These are phyloP conservation scores for Teunomyces barrocoloradensis DNA, from an alignment of 805 yeast species.

Conservation along the genomic window DNA sequence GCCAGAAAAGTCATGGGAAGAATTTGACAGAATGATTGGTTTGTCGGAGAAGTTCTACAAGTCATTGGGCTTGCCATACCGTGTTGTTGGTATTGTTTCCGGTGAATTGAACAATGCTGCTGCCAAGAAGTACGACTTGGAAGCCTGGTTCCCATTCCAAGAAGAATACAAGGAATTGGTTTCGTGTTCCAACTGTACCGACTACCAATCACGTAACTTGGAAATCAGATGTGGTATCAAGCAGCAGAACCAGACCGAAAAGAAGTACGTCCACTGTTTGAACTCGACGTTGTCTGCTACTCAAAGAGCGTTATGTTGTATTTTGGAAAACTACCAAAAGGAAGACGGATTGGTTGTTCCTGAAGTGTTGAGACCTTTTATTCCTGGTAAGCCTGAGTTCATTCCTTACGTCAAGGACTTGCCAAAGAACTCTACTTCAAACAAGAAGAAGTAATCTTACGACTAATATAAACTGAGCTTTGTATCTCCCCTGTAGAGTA, in stretches of 20 bases:
- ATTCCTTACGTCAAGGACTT: slow-evolving; percentile 86
- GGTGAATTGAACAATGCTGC: slow-evolving; percentile 99
- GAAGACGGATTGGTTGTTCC: slow-evolving; percentile 93
- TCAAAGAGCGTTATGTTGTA: slow-evolving; percentile 96
- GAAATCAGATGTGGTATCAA: slow-evolving; percentile 99
- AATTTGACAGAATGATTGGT: slow-evolving; percentile 93
- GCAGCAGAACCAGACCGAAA: slow-evolving; percentile 90
- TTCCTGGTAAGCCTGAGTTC: slow-evolving; percentile 98
- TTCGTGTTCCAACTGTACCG: slow-evolving; percentile 98
- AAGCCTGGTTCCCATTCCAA: slow-evolving; percentile 99
- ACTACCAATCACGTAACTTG: slow-evolving; percentile 96
- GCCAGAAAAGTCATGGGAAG: slow-evolving; percentile 97
- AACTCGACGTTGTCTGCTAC: slow-evolving; percentile 97
- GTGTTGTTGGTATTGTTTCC: slow-evolving; percentile 96
- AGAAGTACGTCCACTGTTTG: slow-evolving; percentile 97
- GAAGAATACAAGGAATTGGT: slow-evolving; percentile 97
- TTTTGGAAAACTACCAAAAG: slow-evolving; percentile 96
- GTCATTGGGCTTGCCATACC: slow-evolving; percentile 88
- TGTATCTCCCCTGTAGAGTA: too few species aligned
- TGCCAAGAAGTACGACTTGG: slow-evolving; percentile 97
- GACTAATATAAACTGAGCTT: neutral
- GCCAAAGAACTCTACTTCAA: slow-evolving; percentile 90
- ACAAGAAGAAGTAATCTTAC: slow-evolving; percentile 46
- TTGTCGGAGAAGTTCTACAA: slow-evolving; percentile 90
- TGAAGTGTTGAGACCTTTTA: slow-evolving; percentile 91